Base-by-base conservation (phyloP, 2,329 filamentous ascomycete genomes). In the Fusarium aywerte region DNA sequence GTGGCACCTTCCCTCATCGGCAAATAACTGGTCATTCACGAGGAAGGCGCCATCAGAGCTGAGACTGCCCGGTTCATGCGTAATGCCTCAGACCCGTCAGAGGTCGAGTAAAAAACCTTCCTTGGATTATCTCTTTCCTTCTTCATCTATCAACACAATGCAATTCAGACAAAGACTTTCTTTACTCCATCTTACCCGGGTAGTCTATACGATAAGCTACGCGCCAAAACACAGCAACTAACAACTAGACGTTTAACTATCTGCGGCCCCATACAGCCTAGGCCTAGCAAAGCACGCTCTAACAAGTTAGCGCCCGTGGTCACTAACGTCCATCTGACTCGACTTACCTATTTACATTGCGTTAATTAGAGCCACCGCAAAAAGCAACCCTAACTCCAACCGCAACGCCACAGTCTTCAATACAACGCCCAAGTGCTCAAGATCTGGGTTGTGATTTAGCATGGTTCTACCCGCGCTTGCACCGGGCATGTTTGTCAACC, bases 331-430 rank as follows among this genome's bases (percentile, higher is more conserved):
- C 44, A 58, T 43, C 29, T 44, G 50, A 31, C 58, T 57, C 36
- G 23, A 61, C 51, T 72, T 63, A 65, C 58, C n/a, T n/a, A n/a
- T n/a, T 69, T 71, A 58, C 62, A 67, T 72, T 55, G 62, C 58
- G 67, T 69, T 60, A 27, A 27, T 27, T 27, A 70, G 69, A 54
- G 59, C 56, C 69, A 71, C 70, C 69, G 62, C 53, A 73, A 69
- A 71, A 73, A 72, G 59, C 58, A 73, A 70, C 48, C 61, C 70
- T 43, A 54, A 40, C 58, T 62, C 47, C 58, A 65, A 65, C 44
- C 39, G 38, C 32, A 61, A 43, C 56, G 59, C 62, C 56, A 58
- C 51, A 42, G 16, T 43, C 57, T 43, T 53, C 53, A 50, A 57
- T 29, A 52, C 35, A 39, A 55, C 47, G n/a, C 52, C 47, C 45